Percentiles rank a stretch among this genome's conserved stretches.
Conservation (phyloP, 83 land plant species). For the Diphasiastrum complanatum region DNA sequence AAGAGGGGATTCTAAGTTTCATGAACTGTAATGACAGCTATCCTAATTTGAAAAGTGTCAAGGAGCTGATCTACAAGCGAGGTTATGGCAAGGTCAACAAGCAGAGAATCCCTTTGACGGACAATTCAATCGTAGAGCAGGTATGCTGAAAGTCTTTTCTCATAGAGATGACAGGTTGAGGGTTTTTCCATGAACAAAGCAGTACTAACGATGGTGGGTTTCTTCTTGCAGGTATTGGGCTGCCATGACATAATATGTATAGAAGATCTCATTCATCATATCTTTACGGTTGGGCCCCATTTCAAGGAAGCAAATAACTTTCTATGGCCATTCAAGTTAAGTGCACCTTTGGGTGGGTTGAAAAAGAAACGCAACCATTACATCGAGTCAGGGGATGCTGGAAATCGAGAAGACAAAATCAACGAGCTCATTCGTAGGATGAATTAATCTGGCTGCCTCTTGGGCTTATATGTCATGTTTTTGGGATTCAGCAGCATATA, state of each 20-base stretch:
- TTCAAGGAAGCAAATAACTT: conserved; percentile 63
- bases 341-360: conserved; percentile 70
- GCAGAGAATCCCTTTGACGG: conserved; percentile 50
- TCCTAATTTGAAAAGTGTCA: conserved; percentile 68
- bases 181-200: not conserved
- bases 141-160: conserved; percentile 26
- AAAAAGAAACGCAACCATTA: conserved; percentile 67
- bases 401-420: conserved; percentile 61
- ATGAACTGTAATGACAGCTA: conserved; percentile 30
- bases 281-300: conserved; percentile 70
- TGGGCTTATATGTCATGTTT: too few relatives aligned
- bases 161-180: not conserved
- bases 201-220: not conserved
- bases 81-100: conserved; percentile 62
- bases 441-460: too few relatives aligned
- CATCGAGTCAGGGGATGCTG: conserved; percentile 73
- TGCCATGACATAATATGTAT: conserved; percentile 55
- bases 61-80: conserved; percentile 68
- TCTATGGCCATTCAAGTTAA: conserved; percentile 79
- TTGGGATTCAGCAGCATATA: too few relatives aligned
- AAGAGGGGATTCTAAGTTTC: not conserved
- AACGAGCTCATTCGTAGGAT: conserved; percentile 70
- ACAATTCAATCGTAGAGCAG: conserved; percentile 58
- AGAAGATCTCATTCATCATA: conserved; percentile 82
- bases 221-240: conserved; percentile 43